A percentile compares a stretch with the other conserved stretches of the same genome.
Evolutionary conservation across 1,284 basidiomycete species (phyloP).

Genomic region (Apiotrichum gracile): DNA sequence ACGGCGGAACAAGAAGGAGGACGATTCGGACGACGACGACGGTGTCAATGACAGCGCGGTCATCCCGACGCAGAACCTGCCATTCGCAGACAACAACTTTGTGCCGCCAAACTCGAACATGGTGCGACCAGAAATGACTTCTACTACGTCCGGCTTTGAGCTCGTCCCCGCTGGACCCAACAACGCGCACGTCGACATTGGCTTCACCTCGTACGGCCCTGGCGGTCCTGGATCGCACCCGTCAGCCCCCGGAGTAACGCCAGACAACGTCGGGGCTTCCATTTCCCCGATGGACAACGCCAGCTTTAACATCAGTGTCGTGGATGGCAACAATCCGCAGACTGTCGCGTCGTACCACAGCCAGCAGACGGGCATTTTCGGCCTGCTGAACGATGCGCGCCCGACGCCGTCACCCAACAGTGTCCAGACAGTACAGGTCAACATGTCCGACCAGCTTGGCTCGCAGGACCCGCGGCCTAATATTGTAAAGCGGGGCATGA

Average conservation of each 20-base stretch:
- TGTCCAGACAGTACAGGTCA: background rate
- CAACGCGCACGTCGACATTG: background rate
- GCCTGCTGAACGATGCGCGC: constrained; percentile 10
- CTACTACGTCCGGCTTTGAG: background rate
- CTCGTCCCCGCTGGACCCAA: background rate
- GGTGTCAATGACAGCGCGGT: background rate
- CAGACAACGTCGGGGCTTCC: constrained; percentile 3
- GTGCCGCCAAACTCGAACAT: background rate
- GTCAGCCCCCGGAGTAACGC: background rate
- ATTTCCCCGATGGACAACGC: constrained; percentile 11
- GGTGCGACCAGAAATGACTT: constrained; percentile 15
- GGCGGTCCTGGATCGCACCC: background rate
- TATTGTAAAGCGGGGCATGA: constrained; percentile 33
- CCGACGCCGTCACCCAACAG: constrained; percentile 2
- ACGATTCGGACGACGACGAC: constrained; percentile 12
- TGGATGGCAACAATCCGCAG: background rate
- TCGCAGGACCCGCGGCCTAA: constrained; percentile 31
- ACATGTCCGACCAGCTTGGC: constrained; percentile 21
- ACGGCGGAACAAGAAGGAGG: constrained; percentile 6
- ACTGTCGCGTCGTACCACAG: background rate
- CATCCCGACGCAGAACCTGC: background rate
- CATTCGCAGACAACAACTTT: constrained; percentile 1
- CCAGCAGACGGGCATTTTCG: constrained; percentile 10
- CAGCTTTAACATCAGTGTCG: background rate
- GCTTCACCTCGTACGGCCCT: background rate